These are phyloP conservation scores for Apostasia ramifera DNA, from an alignment of 106 monocot species.

Conservation along the genomic window DNA sequence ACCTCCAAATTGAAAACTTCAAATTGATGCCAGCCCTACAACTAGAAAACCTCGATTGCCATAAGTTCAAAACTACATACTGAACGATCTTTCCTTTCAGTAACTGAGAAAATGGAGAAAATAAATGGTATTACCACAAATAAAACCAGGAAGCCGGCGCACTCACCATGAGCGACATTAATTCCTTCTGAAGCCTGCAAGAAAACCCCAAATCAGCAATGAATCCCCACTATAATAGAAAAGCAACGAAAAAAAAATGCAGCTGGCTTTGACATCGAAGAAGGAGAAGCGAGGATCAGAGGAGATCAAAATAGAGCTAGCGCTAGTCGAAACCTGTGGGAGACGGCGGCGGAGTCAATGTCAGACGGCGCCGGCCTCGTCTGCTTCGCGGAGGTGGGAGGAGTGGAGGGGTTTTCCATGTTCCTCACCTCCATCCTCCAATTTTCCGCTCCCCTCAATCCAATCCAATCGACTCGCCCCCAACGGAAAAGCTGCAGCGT, in stretches of 20 bases:
- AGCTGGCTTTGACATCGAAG: not conserved
- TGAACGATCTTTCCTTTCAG: not conserved
- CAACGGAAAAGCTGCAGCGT: too few species aligned
- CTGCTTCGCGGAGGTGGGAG: constrained; percentile 26
- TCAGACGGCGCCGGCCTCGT: constrained; percentile 24
- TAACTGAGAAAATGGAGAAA: not conserved
- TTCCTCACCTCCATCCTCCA: constrained; percentile 31
- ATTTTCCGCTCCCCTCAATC: not conserved
- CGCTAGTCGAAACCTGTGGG: constrained; percentile 27
- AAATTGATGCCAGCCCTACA: not conserved
- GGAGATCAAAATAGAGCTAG: not conserved
- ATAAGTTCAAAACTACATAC: not conserved
- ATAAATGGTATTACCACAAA: too few species aligned
- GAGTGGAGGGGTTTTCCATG: constrained; percentile 24
- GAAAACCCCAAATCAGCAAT: not conserved
- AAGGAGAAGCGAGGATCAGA: not conserved
- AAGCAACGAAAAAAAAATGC: not conserved
- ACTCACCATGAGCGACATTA: constrained; percentile 59
- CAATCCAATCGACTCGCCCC: too few species aligned
- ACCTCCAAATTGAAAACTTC: too few species aligned
- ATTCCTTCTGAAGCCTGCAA: constrained; percentile 64
- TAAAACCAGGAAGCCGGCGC: not conserved
- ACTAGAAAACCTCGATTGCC: not conserved
- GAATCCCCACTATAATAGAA: not conserved
- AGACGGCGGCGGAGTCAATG: constrained; percentile 52